Base-by-base conservation (phyloP, 2,329 filamentous ascomycete species). In the Fusarium albidum region DNA sequence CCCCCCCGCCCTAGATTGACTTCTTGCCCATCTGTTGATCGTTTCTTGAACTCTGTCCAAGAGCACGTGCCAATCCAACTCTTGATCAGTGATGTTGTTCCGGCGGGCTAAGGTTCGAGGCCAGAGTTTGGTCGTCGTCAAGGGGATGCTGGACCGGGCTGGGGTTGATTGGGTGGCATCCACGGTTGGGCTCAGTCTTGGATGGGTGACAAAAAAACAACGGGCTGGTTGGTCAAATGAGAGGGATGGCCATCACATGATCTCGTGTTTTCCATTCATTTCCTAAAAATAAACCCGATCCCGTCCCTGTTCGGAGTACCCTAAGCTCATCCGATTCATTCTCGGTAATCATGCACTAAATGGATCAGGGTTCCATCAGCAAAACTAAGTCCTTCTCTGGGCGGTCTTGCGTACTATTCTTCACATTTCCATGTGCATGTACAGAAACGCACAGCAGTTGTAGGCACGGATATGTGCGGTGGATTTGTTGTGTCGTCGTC, bases 181-280 rank as follows among this genome's bases (percentile, higher is more conserved):
- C 35, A 38, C 35, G 10, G 38, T 44, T 43, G 49, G 40, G 42
- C 13, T 34, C 37, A 39, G 44, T 40, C 25, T 37, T 13, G 27
- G 25, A 58, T 53, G 40, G 38, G 46, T 42, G 43, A 54, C 51
- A 47, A 45, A 52, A 27, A 50, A 44, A 46, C 48, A 47, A 44
- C 17, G 12, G 25, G 17, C 21, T 25, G 39, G 32, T 48, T 39
- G 18, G 42, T 35, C 34, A 49, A 37, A 49, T 28, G 41, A 41
- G 39, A 33, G 42, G 48, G 42, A 44, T 33, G n/a, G 18, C 12
- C 9, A 35, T 61, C 68, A 69, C 67, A 56, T 69, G 67, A 69
- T 61, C 68, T 69, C 67, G 68, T 69, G 67, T 70, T 54, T 37
- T 35, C 18, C 13, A 38, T 31, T 33, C 48, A 9, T n/a, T 29